Base-by-base conservation (phyloP, 2,329 filamentous ascomycete genomes). In the Xylariaceae sp. region DNA sequence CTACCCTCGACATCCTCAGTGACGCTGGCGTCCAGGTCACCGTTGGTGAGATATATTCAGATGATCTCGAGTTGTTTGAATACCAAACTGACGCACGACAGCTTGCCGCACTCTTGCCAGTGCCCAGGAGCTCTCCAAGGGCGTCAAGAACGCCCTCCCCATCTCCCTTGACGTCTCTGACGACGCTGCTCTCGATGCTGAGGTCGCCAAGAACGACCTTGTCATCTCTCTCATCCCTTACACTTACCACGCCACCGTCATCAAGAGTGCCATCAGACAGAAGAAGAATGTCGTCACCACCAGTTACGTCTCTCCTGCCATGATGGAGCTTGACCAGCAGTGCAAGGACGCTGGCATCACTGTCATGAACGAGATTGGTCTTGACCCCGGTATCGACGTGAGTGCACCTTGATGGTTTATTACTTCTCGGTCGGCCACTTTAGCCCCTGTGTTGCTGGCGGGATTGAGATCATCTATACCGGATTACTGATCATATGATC, bases 281-380 rank as follows among this genome's bases (percentile, higher is more conserved):
- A 97, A 96, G 89, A 96, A 93, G 83, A 80, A 97, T 79, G 92
- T 97, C 62, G 92, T 97, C 71, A 97, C 93, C 60, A 97, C 93
- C 35, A 91, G 86, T 66, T 97, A 97, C 73, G 89, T 96, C 67
- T 95, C 90, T 3, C 91, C 91, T 2, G 90, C 90, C 65, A 97
- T 97, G 92, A 76, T 88, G 78, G 93, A 92, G 79, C 85, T 97
- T 54, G 88, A 97, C 70, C 80, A 86, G 69, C 80, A 88, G 68
- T 86, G 83, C 74, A 96, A 96, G 82, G 89, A 88, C 64, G 93
- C 93, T 15, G 92, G 92, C 62, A 97, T 97, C 73, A 96, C 91
- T 9, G 92, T 97, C 73, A 92, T 97, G 89, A 97, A 97, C 78
- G 93, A 97, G 83, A 95, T 96, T 72, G 91, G 91, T 63, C 72